These are phyloP conservation scores for Lasiodiplodia gonubiensis DNA, from an alignment of 2,329 filamentous ascomycete genomes.

Conservation along the genomic window DNA sequence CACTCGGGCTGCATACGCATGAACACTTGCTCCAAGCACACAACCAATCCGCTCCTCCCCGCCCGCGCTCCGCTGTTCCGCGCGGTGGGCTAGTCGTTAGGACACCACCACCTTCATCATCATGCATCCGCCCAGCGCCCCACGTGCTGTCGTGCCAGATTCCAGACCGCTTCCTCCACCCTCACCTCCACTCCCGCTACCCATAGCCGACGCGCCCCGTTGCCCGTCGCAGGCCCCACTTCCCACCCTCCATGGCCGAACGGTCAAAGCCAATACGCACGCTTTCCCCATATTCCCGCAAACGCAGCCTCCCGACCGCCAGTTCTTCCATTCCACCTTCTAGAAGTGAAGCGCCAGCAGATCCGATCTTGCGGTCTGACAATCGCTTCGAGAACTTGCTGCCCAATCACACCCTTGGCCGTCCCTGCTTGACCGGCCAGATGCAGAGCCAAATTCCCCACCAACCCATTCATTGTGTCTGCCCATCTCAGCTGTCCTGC, in stretches of 20 bases:
- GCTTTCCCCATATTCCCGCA: conserved; percentile 25
- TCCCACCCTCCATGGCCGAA: neutral
- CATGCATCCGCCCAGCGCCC: conserved; percentile 9
- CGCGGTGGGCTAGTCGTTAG: neutral
- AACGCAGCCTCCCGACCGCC: neutral
- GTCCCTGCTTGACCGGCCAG: neutral
- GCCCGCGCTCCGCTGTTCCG: conserved; percentile 23
- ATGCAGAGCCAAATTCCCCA: neutral
- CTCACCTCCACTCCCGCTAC: conserved; percentile 10
- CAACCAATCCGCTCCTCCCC: conserved; percentile 21
- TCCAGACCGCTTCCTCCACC: conserved; percentile 19
- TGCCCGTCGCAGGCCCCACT: neutral
- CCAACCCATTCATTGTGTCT: neutral
- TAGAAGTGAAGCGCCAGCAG: conserved; percentile 8
- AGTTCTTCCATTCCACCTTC: conserved; percentile 13
- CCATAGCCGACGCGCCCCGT: neutral
- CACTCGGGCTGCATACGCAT: neutral
- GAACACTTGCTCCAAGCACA: conserved; percentile 19
- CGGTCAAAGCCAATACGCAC: neutral
- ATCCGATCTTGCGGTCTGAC: conserved; percentile 15
- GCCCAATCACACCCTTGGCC: conserved; percentile 1
- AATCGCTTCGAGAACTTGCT: neutral
- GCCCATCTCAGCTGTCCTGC: neutral
- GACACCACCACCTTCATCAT: conserved; percentile 1
- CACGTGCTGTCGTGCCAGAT: conserved; percentile 3